Conservation (phyloP, 2,329 filamentous ascomycete species). For the Thermoascus crustaceus region DNA sequence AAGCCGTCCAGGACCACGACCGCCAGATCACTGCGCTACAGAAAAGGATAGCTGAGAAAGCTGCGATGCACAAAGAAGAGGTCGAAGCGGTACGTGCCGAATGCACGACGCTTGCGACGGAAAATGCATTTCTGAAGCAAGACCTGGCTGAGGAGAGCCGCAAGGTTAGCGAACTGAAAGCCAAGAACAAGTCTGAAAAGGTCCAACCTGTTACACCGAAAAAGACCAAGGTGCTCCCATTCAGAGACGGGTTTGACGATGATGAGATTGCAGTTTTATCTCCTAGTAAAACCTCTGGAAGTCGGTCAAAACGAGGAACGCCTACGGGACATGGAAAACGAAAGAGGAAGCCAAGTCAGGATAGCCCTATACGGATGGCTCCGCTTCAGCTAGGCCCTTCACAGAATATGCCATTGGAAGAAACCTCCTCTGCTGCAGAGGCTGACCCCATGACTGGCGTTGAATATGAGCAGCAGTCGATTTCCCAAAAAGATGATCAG, state of each 20-base stretch:
- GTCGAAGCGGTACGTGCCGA: constrained; percentile 48
- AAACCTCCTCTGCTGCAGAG: no score
- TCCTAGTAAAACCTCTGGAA: constrained; percentile 42
- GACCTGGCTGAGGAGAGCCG: constrained; percentile 50
- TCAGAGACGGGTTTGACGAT: constrained; percentile 58
- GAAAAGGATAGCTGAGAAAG: constrained; percentile 46
- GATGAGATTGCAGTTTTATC: constrained; percentile 50
- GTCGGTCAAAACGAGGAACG: constrained; percentile 44
- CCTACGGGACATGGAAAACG: constrained; percentile 51
- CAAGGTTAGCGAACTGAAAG: constrained; percentile 35
- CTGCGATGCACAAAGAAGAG: constrained; percentile 46
- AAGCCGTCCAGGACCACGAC: constrained; percentile 46
- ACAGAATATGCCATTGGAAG: not conserved
- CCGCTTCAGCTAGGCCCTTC: constrained; percentile 34
- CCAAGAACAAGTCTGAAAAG: constrained; percentile 29
- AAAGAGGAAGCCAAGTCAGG: constrained; percentile 45
- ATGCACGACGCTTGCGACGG: constrained; percentile 48
- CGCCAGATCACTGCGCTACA: constrained; percentile 45
- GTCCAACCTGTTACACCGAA: constrained; percentile 42
- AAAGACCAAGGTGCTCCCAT: constrained; percentile 39
- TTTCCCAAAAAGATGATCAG: constrained; percentile 15
- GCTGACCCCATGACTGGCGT: constrained; percentile 14
- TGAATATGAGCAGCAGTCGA: constrained; percentile 19
- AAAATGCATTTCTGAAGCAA: constrained; percentile 53
- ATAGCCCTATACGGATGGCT: constrained; percentile 42